Conservation (phyloP, 495 filamentous ascomycete species). For the Monascus purpureus region DNA sequence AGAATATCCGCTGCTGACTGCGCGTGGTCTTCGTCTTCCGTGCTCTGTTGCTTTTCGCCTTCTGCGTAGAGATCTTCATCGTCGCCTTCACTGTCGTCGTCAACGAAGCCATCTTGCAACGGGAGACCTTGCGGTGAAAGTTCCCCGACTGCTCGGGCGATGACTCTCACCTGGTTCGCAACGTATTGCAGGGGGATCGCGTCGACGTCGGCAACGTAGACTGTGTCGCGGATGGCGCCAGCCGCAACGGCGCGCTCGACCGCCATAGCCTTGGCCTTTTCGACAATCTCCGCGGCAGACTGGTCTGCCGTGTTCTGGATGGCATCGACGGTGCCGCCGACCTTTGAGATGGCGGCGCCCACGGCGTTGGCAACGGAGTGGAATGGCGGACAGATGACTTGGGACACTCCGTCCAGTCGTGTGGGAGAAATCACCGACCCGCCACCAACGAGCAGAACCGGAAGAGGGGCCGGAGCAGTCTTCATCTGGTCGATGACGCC, state of each 20-base stretch:
- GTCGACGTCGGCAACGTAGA: constrained; percentile 20
- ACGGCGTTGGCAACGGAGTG: constrained; percentile 40
- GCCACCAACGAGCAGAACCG: too few species aligned
- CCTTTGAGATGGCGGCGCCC: constrained; percentile 38
- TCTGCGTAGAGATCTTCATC: constrained; percentile 2
- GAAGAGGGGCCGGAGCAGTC: too few species aligned
- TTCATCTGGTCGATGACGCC: too few species aligned
- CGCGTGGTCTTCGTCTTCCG: constrained; percentile 1
- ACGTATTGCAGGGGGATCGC: constrained; percentile 23
- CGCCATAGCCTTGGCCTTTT: constrained; percentile 23
- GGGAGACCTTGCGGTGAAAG: not conserved
- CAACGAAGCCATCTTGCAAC: not conserved
- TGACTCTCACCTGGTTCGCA: constrained; percentile 17
- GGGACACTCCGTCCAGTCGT: too few species aligned
- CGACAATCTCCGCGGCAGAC: constrained; percentile 15
- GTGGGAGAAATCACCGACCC: too few species aligned
- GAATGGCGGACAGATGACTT: not conserved
- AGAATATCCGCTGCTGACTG: constrained; percentile 2
- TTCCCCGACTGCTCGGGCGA: constrained; percentile 6
- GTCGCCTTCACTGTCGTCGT: constrained; percentile 4
- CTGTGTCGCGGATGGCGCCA: constrained; percentile 13
- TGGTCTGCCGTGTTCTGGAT: constrained; percentile 24
- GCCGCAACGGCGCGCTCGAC: constrained; percentile 26
- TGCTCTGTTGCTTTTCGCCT: constrained; percentile 6
- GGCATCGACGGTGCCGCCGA: constrained; percentile 33